Conservation (phyloP, 305 asterid species). For the Withania somnifera region DNA sequence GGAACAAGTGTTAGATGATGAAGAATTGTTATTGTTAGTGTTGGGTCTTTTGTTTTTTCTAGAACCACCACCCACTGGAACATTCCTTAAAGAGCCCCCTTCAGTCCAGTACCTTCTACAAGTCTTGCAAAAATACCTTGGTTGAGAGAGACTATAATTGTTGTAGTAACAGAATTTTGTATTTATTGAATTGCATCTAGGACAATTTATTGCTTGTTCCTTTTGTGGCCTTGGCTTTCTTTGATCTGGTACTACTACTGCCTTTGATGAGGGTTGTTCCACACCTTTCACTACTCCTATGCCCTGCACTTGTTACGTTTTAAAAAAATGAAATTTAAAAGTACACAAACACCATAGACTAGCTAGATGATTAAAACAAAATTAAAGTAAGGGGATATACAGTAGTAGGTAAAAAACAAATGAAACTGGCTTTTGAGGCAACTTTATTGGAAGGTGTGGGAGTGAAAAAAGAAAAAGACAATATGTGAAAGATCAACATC, state of each 20-base stretch:
- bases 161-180: conserved; percentile 41
- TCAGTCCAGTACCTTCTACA: conserved; percentile 47
- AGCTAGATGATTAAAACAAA: neutral
- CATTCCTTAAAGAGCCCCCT: conserved; percentile 37
- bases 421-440: neutral
- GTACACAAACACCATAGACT: neutral
- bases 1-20: neutral
- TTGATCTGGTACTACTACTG: neutral
- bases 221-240: conserved; percentile 38
- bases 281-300: conserved; percentile 18
- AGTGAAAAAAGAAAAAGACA: neutral
- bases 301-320: conserved; percentile 7
- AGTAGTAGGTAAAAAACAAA: neutral
- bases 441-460: conserved; percentile 18
- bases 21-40: conserved; percentile 13
- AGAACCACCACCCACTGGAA: conserved; percentile 43
- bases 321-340: neutral
- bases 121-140: conserved; percentile 40
- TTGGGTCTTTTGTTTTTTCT: conserved; percentile 24
- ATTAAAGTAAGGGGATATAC: neutral
- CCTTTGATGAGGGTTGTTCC: conserved; percentile 10
- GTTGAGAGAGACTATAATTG: conserved; percentile 39
- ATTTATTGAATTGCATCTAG: conserved; percentile 36
- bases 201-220: conserved; percentile 31
- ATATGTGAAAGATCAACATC: conserved; percentile 12